A percentile compares a stretch with the other conserved stretches of the same genome.
Conservation (phyloP, 83 land plant genomes). For the Picea abies region DNA sequence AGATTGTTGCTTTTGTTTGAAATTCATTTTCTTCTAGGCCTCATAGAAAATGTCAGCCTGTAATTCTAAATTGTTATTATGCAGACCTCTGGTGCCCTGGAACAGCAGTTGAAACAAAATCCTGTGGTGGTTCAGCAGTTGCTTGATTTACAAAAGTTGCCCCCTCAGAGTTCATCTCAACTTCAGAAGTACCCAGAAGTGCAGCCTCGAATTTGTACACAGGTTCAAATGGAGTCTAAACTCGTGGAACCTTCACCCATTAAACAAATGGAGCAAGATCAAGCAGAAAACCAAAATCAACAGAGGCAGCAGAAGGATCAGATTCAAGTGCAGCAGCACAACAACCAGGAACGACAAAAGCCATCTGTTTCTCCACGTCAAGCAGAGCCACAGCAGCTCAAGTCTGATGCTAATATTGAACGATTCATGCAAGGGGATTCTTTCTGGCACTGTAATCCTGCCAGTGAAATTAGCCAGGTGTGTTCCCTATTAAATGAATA, state of each 20-base stretch:
- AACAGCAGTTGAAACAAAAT: conserved; percentile 14
- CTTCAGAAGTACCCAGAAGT: not conserved
- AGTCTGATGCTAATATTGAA: conserved; percentile 15
- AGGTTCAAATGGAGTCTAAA: not conserved
- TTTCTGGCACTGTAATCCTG: conserved; percentile 23
- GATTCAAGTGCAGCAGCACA: conserved; percentile 2
- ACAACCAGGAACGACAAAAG: not conserved
- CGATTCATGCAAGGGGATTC: conserved; percentile 18
- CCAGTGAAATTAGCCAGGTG: conserved; percentile 29
- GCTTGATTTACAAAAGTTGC: conserved; percentile 13
- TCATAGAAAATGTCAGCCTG: not conserved
- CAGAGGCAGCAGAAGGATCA: conserved; percentile 17
- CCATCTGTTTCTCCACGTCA: not conserved
- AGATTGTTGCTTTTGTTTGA: not conserved
- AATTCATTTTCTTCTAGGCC: not conserved
- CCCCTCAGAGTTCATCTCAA: conserved; percentile 1
- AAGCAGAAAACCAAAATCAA: not conserved
- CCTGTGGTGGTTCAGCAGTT: conserved; percentile 17
- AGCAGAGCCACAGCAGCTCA: conserved; percentile 4
- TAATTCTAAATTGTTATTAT: not conserved
- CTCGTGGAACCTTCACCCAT: not conserved
- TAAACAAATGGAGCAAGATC: not conserved
- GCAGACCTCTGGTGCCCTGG: not conserved
- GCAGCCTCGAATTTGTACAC: not conserved
- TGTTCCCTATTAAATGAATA: too few relatives aligned